Percentiles rank a stretch among this genome's conserved stretches.
Evolutionary conservation across 345 rosid species (phyloP).

Genomic region (Lagerstroemia speciosa): DNA sequence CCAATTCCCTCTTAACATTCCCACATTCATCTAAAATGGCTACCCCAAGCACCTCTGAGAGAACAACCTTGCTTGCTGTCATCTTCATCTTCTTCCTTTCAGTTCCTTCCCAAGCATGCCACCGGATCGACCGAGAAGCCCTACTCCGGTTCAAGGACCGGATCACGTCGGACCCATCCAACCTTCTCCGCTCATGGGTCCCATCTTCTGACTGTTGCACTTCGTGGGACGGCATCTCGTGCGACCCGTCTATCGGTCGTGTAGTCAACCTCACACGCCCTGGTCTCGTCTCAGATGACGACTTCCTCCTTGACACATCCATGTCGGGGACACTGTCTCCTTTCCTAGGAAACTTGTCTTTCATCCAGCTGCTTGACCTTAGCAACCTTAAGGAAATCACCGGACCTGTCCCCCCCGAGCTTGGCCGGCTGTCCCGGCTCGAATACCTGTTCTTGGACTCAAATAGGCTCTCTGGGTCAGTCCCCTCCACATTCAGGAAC

Average conservation of each 20-base stretch:
- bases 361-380: constrained; percentile 39
- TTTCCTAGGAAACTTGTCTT: constrained; percentile 37
- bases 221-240: constrained; percentile 42
- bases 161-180: constrained; percentile 47
- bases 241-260: constrained; percentile 31
- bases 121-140: constrained; percentile 34
- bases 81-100: not conserved
- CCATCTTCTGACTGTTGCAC: constrained; percentile 42
- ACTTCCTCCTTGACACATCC: constrained; percentile 28
- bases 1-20: not conserved
- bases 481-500: constrained; percentile 29
- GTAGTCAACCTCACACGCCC: constrained; percentile 39
- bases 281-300: constrained; percentile 23
- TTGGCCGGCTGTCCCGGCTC: constrained; percentile 31
- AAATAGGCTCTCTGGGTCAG: constrained; percentile 37
- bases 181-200: constrained; percentile 33
- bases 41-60: not conserved
- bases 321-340: constrained; percentile 47
- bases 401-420: constrained; percentile 34
- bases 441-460: constrained; percentile 33
- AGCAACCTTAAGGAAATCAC: constrained; percentile 41
- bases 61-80: not conserved
- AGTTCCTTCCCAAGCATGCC: constrained; percentile 17
- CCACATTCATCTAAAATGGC: not conserved
- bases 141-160: constrained; percentile 40